Base-by-base conservation (phyloP, 768 basidiomycete genomes). In the Xerocomellus chrysenteron region DNA sequence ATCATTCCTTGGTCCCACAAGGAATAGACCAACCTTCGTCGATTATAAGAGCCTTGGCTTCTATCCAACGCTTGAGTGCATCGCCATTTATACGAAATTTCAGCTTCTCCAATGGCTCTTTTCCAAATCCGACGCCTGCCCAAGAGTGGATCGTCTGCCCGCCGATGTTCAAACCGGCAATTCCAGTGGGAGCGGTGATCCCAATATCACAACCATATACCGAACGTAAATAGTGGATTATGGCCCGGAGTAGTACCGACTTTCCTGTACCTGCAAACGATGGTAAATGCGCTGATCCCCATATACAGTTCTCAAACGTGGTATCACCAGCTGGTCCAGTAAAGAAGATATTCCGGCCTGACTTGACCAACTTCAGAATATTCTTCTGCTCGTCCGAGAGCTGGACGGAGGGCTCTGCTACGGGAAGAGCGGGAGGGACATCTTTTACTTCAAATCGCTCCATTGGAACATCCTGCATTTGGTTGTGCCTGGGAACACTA, bases 131-230 rank as follows among this genome's bases (percentile, higher is more conserved):
- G 33, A 87, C 82, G 0, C 88, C 88, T 30, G 83, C 83, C 74
- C 77, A 84, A 3, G 83, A 83, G 52, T 90, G 87, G 4, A 90
- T 68, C 0, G 88, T 90, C 5, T 73, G 74, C 5, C 88, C 88
- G 2, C 84, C 84, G 47, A 91, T 88, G 60, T 88, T 89, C 51
- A 85, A 70, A 5, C 83, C 85, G 9, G 89, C 88, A 46, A 85
- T 79, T 7, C 83, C 83, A 12, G 83, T 84, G 2, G 84, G 80
- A 8, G 87, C 87, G 0, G 87, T 90, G 41, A 90, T 73, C 4
- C 82, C 87, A 24, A 89, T 68, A 28, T 58, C 47, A 24, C 26
- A 26, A 56, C 14, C 68, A 21, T 51, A 33, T 8, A 65, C 74
- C 59, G 58, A 75, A 60, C 65, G 75, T 36, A 78, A 70, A 32